These are phyloP conservation scores for Apiospora koreana DNA, from an alignment of 2,329 filamentous ascomycete species.

Conservation along the genomic window DNA sequence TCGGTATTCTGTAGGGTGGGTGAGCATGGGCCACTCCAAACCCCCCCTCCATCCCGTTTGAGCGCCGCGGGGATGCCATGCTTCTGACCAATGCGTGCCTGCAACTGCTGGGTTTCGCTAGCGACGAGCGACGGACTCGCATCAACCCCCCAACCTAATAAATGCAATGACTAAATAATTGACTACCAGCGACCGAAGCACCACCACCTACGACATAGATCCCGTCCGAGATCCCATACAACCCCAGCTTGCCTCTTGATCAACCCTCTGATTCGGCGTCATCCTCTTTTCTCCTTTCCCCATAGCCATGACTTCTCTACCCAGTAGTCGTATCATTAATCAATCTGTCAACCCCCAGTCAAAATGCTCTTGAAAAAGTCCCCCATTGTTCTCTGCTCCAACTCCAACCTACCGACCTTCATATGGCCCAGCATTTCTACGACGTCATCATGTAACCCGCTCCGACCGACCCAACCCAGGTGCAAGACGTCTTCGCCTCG, in stretches of 20 bases:
- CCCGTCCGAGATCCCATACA: background rate
- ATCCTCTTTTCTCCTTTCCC: background rate
- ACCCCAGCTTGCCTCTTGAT: background rate
- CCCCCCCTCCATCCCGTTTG: background rate
- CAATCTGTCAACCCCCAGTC: constrained; percentile 19
- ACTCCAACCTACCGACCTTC: constrained; percentile 21
- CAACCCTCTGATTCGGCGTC: background rate
- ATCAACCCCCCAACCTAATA: background rate
- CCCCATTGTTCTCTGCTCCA: constrained; percentile 28
- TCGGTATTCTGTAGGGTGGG: background rate
- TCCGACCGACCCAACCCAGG: background rate
- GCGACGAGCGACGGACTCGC: background rate
- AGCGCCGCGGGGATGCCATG: background rate
- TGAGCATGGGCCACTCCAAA: constrained; percentile 2
- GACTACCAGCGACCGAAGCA: background rate
- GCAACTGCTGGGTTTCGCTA: background rate
- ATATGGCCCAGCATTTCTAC: constrained; percentile 22
- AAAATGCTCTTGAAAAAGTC: constrained; percentile 33
- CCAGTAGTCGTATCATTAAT: constrained; percentile 19
- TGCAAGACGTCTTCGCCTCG: background rate
- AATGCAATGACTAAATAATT: background rate
- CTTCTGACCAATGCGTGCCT: background rate
- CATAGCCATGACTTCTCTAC: constrained; percentile 20
- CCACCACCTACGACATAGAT: background rate
- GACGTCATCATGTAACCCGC: constrained; percentile 25